Evolutionary conservation across 1,284 basidiomycete genomes (phyloP), one percentile per base, ranked within the genome.

Genomic region (Anthracocystis setariae): DNA sequence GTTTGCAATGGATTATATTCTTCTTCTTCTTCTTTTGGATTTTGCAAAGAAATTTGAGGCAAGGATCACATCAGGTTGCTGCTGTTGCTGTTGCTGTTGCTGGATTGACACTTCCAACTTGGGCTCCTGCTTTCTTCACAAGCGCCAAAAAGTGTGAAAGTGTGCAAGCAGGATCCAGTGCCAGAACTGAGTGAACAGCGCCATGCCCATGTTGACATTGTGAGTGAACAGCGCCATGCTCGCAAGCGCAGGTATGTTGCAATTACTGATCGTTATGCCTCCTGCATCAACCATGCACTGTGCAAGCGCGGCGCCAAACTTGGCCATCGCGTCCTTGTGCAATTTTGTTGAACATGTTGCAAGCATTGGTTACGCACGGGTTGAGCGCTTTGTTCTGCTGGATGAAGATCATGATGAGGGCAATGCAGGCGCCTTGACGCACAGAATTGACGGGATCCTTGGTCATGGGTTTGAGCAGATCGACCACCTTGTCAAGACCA

Each of bases 71-170:
- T n/a, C n/a, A n/a, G n/a, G n/a, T n/a, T n/a, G n/a, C n/a, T n/a
- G n/a, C n/a, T n/a, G n/a, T n/a, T n/a, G n/a, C n/a, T n/a, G n/a
- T n/a, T n/a, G n/a, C n/a, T n/a, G n/a, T n/a, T n/a, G n/a, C n/a
- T n/a, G n/a, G n/a, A n/a, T n/a, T n/a, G n/a, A n/a, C 59, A 86
- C 87, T 84, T 95, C 92, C 13, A 87, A 91, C 2, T 87, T 85
- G 0, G 92, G 89, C 79, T 98, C 94, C 18, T 71, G 71, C 82
- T 90, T 91, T 77, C 90, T 88, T 67, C 4, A 80, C 80, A 9
- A 82, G 65, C 33, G 76, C 73, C 21, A 78, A 78, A 46, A 82
- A 82, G 61, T n/a, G n/a, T n/a, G n/a, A n/a, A n/a, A n/a, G n/a
- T 81, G 79, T 5, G 80, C 81, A 38, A 82, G 70, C 21, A 80